Percentiles rank a stretch among this genome's conserved stretches.
Conservation (phyloP, 2,329 filamentous ascomycete species). For the Parastagonospora avenae region DNA sequence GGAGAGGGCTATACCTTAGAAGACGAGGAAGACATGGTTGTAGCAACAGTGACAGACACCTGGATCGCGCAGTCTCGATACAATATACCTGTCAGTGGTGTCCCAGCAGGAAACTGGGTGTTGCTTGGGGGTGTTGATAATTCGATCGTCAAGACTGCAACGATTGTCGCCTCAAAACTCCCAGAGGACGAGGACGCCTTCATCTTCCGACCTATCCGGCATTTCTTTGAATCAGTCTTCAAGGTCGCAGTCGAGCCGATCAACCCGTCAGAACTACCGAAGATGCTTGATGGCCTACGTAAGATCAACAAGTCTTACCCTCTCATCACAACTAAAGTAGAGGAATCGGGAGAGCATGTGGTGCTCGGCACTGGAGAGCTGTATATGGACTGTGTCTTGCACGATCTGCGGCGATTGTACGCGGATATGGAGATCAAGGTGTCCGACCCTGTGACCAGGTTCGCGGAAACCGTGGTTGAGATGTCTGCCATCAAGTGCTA, state of each 20-base stretch:
- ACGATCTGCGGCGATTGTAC: slow-evolving; percentile 90
- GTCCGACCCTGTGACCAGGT: slow-evolving; percentile 94
- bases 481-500: slow-evolving; percentile 98
- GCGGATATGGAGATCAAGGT: slow-evolving; percentile 99
- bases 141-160: slow-evolving; percentile 97
- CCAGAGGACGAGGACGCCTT: slow-evolving; percentile 90
- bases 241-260: slow-evolving; percentile 98
- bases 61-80: slow-evolving; percentile 93
- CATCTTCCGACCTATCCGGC: slow-evolving; percentile 89
- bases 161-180: slow-evolving; percentile 78
- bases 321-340: slow-evolving; percentile 92
- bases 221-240: slow-evolving; percentile 97
- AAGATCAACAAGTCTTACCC: slow-evolving; percentile 99
- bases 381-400: slow-evolving; percentile 99
- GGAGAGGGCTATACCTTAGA: slow-evolving; percentile 96
- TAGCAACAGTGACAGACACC: slow-evolving; percentile 81
- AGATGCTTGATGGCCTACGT: slow-evolving; percentile 95
- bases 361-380: slow-evolving; percentile 93
- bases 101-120: slow-evolving; percentile 92
- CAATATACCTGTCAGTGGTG: slow-evolving; percentile 86
- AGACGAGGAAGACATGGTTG: slow-evolving; percentile 96
- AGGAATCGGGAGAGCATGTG: slow-evolving; percentile 96
- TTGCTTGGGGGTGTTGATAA: slow-evolving; percentile 94
- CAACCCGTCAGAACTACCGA: slow-evolving; percentile 95
- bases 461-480: slow-evolving; percentile 97